Percentiles rank a stretch among this genome's conserved stretches.
These are phyloP conservation scores for Isatis lusitanica DNA, from an alignment of 441 rosid species.

Conservation along the genomic window DNA sequence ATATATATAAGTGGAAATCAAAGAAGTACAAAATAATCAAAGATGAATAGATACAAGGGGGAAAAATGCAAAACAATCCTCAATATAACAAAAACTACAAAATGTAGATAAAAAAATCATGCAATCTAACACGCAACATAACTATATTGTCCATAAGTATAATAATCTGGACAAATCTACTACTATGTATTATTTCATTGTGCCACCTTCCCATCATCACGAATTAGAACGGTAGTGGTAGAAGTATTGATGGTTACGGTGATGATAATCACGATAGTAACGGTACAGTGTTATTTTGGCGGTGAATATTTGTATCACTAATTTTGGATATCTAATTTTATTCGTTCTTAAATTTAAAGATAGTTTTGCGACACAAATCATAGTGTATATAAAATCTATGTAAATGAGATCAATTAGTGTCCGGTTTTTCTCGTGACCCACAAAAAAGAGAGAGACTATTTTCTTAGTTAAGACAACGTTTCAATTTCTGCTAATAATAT, in stretches of 20 bases:
- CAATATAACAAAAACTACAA: background rate
- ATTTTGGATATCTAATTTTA: background rate
- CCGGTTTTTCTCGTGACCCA: background rate
- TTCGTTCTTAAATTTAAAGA: background rate
- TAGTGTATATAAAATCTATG: background rate
- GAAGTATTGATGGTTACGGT: background rate
- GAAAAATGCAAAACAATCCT: background rate
- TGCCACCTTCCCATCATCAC: background rate
- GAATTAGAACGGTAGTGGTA: background rate
- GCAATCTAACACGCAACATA: background rate
- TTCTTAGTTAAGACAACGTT: background rate
- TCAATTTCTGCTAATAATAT: background rate
- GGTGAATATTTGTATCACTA: too few relatives aligned
- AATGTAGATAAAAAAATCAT: background rate
- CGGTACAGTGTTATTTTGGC: background rate
- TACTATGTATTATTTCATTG: too few relatives aligned
- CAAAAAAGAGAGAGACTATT: background rate
- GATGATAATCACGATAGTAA: background rate
- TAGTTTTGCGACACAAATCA: background rate
- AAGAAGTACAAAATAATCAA: slow-evolving; percentile 3
- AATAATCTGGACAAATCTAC: background rate
- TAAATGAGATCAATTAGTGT: background rate
- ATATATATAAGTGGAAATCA: slow-evolving; percentile 15
- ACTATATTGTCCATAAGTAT: background rate
- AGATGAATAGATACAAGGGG: background rate